Base-by-base conservation (phyloP, 1,284 basidiomycete species). In the Cryptococcus sp. region DNA sequence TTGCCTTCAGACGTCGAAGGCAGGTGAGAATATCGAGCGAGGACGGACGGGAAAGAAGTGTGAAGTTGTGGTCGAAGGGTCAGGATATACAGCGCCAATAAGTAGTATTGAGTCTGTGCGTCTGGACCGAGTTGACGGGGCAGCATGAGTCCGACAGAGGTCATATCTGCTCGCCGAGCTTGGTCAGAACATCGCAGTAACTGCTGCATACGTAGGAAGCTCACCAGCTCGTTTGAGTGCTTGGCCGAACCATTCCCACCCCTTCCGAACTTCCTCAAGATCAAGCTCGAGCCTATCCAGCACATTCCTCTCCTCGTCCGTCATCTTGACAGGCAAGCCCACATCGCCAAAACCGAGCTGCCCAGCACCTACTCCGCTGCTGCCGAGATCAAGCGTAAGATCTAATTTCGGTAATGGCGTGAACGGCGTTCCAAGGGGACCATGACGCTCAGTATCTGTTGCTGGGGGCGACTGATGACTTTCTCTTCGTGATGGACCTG, bases 201-300 rank as follows among this genome's bases (percentile, higher is more conserved):
- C 15, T 45, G 6, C 8, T 45, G 22, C 42, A 35, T 27, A 44
- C 5, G 47, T 35, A 51, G 35, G 1, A n/a, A 35, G 64, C 69
- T 55, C 56, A 76, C 74, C 71, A 42, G 57, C 59, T 25, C 65
- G 59, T 46, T 46, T 62, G 25, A 76, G 58, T n/a, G 66, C 68
- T 16, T 61, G 54, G 2, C 73, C 73, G 19, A 76, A 60, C 47
- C 65, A 59, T n/a, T 67, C 64, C 73, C 72, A 74, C 11, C 62
- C 69, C 5, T 58, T 48, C 46, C 52, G 59, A 6, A 73, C 61
- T 44, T 73, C 71, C 15, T 63, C 66, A 10, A 63, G 54, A 3
- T 54, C 56, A 53, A 63, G 69, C 20, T 60, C 57, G 45, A 70
- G 58, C 5, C 56, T 56, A 23, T 64, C 60, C 42, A 76, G 56